Conservation (phyloP, 371 early-diverging fungal genomes). For the Mortierella sp. region DNA sequence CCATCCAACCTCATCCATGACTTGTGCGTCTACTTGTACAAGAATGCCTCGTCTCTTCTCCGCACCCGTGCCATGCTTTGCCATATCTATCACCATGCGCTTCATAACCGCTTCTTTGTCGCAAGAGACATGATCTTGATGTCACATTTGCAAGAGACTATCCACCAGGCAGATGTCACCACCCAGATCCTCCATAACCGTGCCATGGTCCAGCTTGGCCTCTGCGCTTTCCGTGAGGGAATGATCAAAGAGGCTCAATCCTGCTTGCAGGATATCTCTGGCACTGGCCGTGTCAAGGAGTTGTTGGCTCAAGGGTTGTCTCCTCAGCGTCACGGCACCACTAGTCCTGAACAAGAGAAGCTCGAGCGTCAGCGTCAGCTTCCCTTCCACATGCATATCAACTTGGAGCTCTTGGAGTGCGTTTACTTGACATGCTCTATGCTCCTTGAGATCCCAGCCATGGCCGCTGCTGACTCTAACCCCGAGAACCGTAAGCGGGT, state of each 20-base stretch:
- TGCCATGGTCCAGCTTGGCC: slow-evolving; percentile 94
- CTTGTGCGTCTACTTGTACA: slow-evolving; percentile 92
- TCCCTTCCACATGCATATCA: slow-evolving; percentile 99
- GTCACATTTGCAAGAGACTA: slow-evolving; percentile 97
- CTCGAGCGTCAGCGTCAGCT: slow-evolving; percentile 94
- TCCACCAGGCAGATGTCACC: slow-evolving; percentile 89
- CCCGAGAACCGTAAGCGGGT: slow-evolving; percentile 83
- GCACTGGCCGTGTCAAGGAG: slow-evolving; percentile 92
- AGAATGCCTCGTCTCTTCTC: slow-evolving; percentile 84
- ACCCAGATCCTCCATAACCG: slow-evolving; percentile 98
- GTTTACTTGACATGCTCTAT: slow-evolving; percentile 95
- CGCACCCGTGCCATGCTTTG: slow-evolving; percentile 97
- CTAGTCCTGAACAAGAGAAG: slow-evolving; percentile 90
- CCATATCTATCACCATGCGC: slow-evolving; percentile 97
- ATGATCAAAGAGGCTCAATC: slow-evolving; percentile 89
- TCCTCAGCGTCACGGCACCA: slow-evolving; percentile 76
- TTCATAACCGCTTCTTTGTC: slow-evolving; percentile 92
- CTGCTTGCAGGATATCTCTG: slow-evolving; percentile 91
- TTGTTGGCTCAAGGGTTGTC: slow-evolving; percentile 94
- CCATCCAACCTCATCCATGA: slow-evolving; percentile 76
- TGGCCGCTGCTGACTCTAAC: slow-evolving; percentile 89
- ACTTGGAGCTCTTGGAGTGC: slow-evolving; percentile 97
- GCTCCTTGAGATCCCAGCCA: slow-evolving; percentile 96
- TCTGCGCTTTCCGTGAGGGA: slow-evolving; percentile 97
- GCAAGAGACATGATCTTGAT: slow-evolving; percentile 98